Evolutionary conservation across 495 filamentous ascomycete genomes (phyloP), one percentile per base, ranked within the genome.

Genomic region (Zalerion maritima): DNA sequence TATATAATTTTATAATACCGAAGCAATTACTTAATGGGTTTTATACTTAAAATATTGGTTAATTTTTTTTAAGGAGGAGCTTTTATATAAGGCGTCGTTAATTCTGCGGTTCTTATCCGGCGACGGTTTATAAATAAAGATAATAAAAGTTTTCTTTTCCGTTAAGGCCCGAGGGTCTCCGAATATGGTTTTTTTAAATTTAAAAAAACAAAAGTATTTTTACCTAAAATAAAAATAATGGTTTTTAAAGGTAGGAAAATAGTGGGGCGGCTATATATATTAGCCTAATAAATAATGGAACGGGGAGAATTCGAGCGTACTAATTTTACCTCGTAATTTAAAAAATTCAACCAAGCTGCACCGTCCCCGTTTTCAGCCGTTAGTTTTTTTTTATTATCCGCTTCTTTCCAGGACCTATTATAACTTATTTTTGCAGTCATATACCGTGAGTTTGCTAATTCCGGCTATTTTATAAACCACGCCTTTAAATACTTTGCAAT

Each of bases 11-110:
- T 72, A 26, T 67, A 60, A 33, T 69, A 50, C 26, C 62, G 54
- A 14, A 81, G 55, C 1, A 79, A 54, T 10, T 58, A 42, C 47
- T 77, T 78, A 49, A 79, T 71, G 4, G 75, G 74, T 9, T 69
- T 52, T 26, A 58, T 5, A 18, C 10, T 28, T 5, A 13, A 24
- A n/a, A 13, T 8, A 7, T 7, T 25, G 19, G n/a, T n/a, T n/a
- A n/a, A n/a, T n/a, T n/a, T n/a, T n/a, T n/a, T n/a, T n/a, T n/a
- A n/a, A n/a, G n/a, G n/a, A n/a, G n/a, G n/a, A n/a, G n/a, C n/a
- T n/a, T n/a, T n/a, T n/a, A n/a, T n/a, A n/a, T n/a, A n/a, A n/a
- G n/a, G n/a, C n/a, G n/a, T n/a, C n/a, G n/a, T n/a, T n/a, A n/a
- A n/a, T n/a, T n/a, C n/a, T n/a, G n/a, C n/a, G n/a, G n/a, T n/a